phyloP scores from a whole-genome alignment of 371 early-diverging fungal genomes.

The Mortierella sp. region DNA sequence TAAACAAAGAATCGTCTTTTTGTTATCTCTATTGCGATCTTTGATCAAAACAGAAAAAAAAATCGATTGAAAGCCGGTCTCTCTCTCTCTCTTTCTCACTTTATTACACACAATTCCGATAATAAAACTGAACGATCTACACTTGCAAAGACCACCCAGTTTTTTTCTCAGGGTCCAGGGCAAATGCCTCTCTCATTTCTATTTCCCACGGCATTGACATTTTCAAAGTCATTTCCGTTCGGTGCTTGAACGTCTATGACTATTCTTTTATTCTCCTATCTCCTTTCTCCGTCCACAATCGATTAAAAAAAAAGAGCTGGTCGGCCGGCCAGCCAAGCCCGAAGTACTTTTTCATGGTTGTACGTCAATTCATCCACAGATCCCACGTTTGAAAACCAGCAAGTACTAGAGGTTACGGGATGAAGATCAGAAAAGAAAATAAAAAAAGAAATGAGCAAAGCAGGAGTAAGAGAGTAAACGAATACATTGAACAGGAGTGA shows the following conservation, averaged over 20 bases:
- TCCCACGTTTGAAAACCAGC: conserved; percentile 11
- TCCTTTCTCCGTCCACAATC: too few species aligned
- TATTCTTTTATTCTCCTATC: neutral
- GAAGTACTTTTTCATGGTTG: neutral
- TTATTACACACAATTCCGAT: too few species aligned
- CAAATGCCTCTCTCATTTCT: neutral
- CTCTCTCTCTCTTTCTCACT: too few species aligned
- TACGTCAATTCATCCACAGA: too few species aligned
- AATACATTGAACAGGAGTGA: neutral
- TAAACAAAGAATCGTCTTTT: neutral
- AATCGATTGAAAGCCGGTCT: neutral
- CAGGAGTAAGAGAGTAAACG: neutral
- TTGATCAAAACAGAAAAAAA: conserved; percentile 14
- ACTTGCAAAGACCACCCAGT: neutral
- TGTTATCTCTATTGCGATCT: neutral
- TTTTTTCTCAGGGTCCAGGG: conserved; percentile 11
- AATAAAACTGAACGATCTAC: neutral
- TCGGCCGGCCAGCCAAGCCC: neutral
- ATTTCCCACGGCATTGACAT: conserved; percentile 5
- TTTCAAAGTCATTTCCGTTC: conserved; percentile 10
- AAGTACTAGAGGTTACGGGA: neutral
- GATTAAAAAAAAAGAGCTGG: neutral
- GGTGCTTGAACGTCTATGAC: conserved; percentile 13
- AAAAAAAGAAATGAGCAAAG: neutral
- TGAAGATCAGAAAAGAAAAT: neutral